Evolutionary conservation across 2,329 filamentous ascomycete genomes (phyloP).

Genomic region (Hypoxylon sp.): DNA sequence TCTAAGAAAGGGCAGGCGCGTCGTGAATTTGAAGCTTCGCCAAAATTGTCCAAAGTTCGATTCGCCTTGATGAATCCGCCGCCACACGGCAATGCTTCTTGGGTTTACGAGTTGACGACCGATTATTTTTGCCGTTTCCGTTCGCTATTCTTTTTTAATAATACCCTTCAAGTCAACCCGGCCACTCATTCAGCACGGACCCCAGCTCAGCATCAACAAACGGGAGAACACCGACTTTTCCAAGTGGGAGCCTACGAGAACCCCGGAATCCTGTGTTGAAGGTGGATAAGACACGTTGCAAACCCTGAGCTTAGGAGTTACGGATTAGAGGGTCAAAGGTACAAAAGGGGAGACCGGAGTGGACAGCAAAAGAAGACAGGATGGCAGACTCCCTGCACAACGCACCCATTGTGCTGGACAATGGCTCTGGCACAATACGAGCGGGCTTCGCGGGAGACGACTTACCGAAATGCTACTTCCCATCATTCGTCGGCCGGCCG

Average conservation of each 20-base stretch:
- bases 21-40: slow-evolving; percentile 45
- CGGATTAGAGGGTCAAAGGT: slow-evolving; percentile 28
- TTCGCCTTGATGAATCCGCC: neutral
- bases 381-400: slow-evolving; percentile 85
- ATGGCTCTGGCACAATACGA: slow-evolving; percentile 96
- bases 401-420: slow-evolving; percentile 98
- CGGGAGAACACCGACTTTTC: slow-evolving; percentile 19
- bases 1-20: slow-evolving; percentile 46
- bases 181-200: slow-evolving; percentile 2
- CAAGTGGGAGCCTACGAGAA: slow-evolving; percentile 1
- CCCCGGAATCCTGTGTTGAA: neutral
- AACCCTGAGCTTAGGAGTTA: slow-evolving; percentile 4
- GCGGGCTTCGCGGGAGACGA: slow-evolving; percentile 98
- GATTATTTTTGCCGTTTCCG: slow-evolving; percentile 13
- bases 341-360: slow-evolving; percentile 35
- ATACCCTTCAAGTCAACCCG: slow-evolving; percentile 18
- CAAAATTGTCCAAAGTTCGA: slow-evolving; percentile 31
- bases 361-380: slow-evolving; percentile 43
- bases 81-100: slow-evolving; percentile 30
- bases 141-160: slow-evolving; percentile 24
- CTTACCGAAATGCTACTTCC: slow-evolving; percentile 95
- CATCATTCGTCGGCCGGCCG: slow-evolving; percentile 94
- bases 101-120: slow-evolving; percentile 34
- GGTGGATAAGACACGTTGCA: neutral
- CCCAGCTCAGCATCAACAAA: slow-evolving; percentile 21